A percentile compares a stretch with the other conserved stretches of the same genome.
phyloP scores from a whole-genome alignment of 768 basidiomycete genomes.

The Macrocybe gigantea region DNA sequence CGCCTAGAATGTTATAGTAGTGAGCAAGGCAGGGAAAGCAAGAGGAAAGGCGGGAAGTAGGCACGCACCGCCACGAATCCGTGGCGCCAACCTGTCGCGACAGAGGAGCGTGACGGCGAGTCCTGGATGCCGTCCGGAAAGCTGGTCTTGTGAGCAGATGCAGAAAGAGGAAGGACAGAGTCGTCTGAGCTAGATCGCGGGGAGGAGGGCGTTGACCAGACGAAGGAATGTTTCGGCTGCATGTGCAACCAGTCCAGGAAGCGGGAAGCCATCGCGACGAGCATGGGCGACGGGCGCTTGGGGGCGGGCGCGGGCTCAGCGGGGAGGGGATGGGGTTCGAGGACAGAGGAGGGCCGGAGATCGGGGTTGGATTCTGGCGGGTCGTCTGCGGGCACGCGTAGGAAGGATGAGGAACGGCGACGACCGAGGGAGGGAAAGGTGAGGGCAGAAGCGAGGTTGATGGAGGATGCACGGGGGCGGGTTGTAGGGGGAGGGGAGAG shows the following conservation, averaged over 20 bases:
- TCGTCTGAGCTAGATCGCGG: conserved; percentile 37
- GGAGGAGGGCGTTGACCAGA: conserved; percentile 41
- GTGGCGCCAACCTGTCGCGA: conserved; percentile 18
- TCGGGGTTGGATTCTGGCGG: conserved; percentile 1
- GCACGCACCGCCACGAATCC: conserved; percentile 23
- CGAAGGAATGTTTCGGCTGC: conserved; percentile 31
- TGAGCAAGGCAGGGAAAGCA: conserved; percentile 3
- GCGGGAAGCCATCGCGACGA: conserved; percentile 42
- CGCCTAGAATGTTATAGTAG: conserved; percentile 17
- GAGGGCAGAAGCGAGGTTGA: conserved; percentile 46
- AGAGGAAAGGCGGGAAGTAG: conserved; percentile 9
- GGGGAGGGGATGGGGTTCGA: conserved; percentile 7
- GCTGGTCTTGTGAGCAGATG: conserved; percentile 31
- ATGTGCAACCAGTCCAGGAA: conserved; percentile 49
- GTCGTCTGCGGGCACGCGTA: conserved; percentile 15
- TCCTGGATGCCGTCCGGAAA: conserved; percentile 39
- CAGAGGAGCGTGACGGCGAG: conserved; percentile 16
- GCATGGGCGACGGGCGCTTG: conserved; percentile 36
- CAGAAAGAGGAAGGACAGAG: conserved; percentile 49
- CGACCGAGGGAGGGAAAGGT: conserved; percentile 49
- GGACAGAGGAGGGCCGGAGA: conserved; percentile 11
- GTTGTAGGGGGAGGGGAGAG: conserved; percentile 31
- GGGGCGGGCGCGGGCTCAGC: conserved; percentile 12
- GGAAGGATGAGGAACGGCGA: conserved; percentile 45
- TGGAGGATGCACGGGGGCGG: conserved; percentile 56